Evolutionary conservation across 2,329 filamentous ascomycete species (phyloP).

Genomic region (Diaporthe velutina): DNA sequence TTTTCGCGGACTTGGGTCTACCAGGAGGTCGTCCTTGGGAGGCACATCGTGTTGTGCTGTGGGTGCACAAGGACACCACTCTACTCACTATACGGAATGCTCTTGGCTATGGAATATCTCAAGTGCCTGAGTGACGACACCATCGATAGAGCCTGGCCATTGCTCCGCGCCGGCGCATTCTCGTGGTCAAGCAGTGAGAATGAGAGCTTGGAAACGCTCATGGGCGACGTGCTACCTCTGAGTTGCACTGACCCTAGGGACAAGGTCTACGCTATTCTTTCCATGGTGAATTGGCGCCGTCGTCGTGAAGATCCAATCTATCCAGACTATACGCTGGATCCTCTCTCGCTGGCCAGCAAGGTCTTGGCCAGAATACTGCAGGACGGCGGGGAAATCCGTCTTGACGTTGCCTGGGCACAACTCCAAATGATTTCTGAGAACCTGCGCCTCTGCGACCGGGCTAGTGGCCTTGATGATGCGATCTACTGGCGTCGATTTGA

Average conservation of each 20-base stretch:
- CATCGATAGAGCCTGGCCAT: not conserved
- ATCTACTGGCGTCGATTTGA: not conserved
- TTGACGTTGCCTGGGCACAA: not conserved
- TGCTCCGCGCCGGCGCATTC: not conserved
- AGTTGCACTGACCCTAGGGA: not conserved
- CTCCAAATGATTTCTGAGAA: not conserved
- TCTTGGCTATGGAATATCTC: not conserved
- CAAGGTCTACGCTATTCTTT: not conserved
- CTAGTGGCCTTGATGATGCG: not conserved
- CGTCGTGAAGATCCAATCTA: not conserved
- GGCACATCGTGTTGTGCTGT: not conserved
- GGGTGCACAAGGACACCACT: not conserved
- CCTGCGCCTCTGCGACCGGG: not conserved
- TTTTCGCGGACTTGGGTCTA: not conserved
- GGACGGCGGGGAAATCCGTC: not conserved
- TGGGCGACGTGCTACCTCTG: not conserved
- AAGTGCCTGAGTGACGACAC: not conserved
- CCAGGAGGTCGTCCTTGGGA: not conserved
- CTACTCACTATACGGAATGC: not conserved
- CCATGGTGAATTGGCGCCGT: not conserved
- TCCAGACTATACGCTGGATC: not conserved
- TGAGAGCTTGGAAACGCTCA: not conserved
- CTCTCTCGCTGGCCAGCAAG: not conserved
- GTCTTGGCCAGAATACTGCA: not conserved
- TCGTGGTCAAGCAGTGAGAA: not conserved